phyloP scores from a whole-genome alignment of 768 basidiomycete species.

The Chalciporus sphaerocephalus region DNA sequence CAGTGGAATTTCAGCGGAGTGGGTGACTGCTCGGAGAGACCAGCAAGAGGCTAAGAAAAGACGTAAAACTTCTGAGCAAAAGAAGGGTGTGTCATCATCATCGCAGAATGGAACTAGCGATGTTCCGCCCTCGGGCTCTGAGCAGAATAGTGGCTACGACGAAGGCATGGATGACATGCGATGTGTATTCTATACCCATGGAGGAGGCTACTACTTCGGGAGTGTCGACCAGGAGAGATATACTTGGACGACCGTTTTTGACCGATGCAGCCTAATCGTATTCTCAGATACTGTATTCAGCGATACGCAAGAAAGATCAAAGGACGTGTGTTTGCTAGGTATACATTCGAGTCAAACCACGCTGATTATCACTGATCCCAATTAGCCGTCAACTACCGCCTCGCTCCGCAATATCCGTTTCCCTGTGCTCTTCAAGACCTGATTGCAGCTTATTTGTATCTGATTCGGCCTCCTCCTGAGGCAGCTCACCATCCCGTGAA shows the following conservation, averaged over 20 bases:
- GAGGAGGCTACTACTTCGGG: constrained; percentile 84
- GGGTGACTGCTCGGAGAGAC: constrained; percentile 84
- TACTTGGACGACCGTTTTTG: background rate
- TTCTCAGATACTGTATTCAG: constrained; percentile 63
- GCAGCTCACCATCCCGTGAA: constrained; percentile 75
- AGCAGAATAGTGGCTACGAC: constrained; percentile 44
- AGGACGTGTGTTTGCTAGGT: constrained; percentile 77
- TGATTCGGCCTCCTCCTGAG: constrained; percentile 81
- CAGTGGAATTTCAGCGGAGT: constrained; percentile 78
- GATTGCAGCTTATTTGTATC: constrained; percentile 84
- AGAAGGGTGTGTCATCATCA: constrained; percentile 17
- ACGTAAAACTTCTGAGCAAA: constrained; percentile 44
- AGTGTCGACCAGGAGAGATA: constrained; percentile 75
- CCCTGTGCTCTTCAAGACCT: constrained; percentile 89
- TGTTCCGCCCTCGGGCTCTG: constrained; percentile 19
- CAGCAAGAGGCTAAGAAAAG: constrained; percentile 65
- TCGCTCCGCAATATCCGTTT: constrained; percentile 97
- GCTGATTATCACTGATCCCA: constrained; percentile 13
- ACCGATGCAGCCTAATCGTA: constrained; percentile 5
- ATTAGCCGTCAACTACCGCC: constrained; percentile 71
- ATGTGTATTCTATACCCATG: constrained; percentile 79
- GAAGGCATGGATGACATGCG: constrained; percentile 79
- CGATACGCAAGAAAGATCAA: constrained; percentile 89
- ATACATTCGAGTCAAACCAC: background rate
- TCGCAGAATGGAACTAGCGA: constrained; percentile 15